Base-by-base conservation (phyloP, 2,329 filamentous ascomycete genomes). In the Hypoxylon rubiginosum region DNA sequence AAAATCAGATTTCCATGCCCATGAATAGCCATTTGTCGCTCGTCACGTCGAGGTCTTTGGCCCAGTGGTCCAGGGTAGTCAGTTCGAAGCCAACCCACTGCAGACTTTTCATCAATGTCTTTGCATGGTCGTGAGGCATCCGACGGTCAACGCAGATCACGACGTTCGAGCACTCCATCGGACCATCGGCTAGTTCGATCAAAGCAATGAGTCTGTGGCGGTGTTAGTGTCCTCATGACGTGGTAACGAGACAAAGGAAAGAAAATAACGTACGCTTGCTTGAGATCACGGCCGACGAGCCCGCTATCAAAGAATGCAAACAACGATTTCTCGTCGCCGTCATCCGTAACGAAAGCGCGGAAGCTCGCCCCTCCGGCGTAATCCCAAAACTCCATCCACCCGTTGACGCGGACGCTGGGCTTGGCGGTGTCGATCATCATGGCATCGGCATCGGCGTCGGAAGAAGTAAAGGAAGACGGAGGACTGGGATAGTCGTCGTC, bases 71-170 rank as follows among this genome's bases (percentile, higher is more conserved):
- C 46, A 97, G 84, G 24, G 92, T 95, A 53, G 89, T 90, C 71
- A 95, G 86, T 76, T 92, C 92, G 76, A 97, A 97, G 59, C 94
- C 94, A 70, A 97, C 94, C 94, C 94, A 97, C 78, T 94, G 92
- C 55, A 97, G 86, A 74, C 93, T 94, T 79, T 91, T 93, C 75
- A 91, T 88, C 72, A 95, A 83, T 63, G 89, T 84, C 72, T 90
- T 88, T 62, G 87, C 83, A 67, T 92, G 88, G 64, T 86, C 82
- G 26, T 85, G 80, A 41, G 88, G 85, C 68, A 91, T 88, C 49
- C 84, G 83, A 69, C 93, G 91, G 78, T 95, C 93, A 68, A 97
- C 85, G 79, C 92, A 94, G 73, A 94, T 88, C 68, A 97, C 88
- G 67, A 97, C 87, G 76, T 91, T 88, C 59, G 88, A 86, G 81